Base-by-base conservation (phyloP, 2,329 filamentous ascomycete species). In the Thermoascus crustaceus region DNA sequence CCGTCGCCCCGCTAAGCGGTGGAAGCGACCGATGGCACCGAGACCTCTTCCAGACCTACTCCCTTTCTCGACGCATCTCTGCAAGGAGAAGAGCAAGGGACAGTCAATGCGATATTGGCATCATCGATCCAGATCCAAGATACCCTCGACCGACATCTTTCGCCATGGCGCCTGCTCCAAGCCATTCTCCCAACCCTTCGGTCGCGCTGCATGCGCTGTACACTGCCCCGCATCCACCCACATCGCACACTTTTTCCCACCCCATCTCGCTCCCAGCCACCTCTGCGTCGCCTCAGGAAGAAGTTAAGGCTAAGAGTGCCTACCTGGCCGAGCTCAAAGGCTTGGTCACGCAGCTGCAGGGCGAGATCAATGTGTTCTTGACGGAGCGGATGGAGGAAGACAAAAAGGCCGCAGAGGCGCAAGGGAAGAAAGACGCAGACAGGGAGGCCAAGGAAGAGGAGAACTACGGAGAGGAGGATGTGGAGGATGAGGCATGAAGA, bases 401-500 rank as follows among this genome's bases (percentile, higher is more conserved):
- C 41, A 78, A 74, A 42, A 55, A 55, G 20, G 39, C 44, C 1
- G 58, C 59, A 5, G 54, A 51, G 10, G 57, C 56, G 6, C 47
- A 50, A 19, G 53, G 49, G 6, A 51, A 65, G 20, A 47, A 53
- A 24, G 38, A 58, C 16, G 61, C 56, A n/a, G 57, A 57, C 14
- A 53, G 59, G 34, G 58, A 62, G 40, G 53, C 57, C 31, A 60
- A 62, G 35, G 66, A 69, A 36, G 67, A 69, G 41, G 72, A 75
- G 43, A 73, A 87, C 54, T 94, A 94, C 55, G 87, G 86, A 31
- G 87, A 94, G 59, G 86, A 94, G 57, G 75, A 79, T 16, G 66
- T 75, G 8, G 78, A 80, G 32, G 80, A 83, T 26, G 80, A 83
- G 30, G 24, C 23, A 37, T 40, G 34, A 36, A 26, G n/a, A n/a